Evolutionary conservation across 371 early-diverging fungal genomes (phyloP).

Genomic region (Circinella umbellata): DNA sequence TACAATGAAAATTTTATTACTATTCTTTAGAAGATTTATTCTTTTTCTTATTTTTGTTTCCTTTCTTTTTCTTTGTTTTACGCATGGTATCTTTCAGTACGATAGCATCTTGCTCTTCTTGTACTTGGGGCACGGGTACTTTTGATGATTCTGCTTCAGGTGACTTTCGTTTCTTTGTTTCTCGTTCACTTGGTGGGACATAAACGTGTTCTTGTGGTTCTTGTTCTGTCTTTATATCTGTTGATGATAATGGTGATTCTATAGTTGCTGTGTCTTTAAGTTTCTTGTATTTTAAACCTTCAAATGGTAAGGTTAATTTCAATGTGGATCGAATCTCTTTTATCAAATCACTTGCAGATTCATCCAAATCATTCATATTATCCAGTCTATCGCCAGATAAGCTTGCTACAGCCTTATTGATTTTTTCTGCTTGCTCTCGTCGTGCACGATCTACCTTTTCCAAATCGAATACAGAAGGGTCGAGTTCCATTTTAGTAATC

Average conservation of each 20-base stretch:
- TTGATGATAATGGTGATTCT: slow-evolving; percentile 23
- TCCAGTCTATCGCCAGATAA: slow-evolving; percentile 47
- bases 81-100: slow-evolving; percentile 15
- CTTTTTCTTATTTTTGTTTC: slow-evolving; percentile 12
- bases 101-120: slow-evolving; percentile 9
- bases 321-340: slow-evolving; percentile 33
- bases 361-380: slow-evolving; percentile 10
- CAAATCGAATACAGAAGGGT: slow-evolving; percentile 46
- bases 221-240: not conserved
- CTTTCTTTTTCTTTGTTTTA: slow-evolving; percentile 16
- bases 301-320: slow-evolving; percentile 32
- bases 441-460: slow-evolving; percentile 30
- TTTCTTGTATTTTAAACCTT: slow-evolving; percentile 25
- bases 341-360: slow-evolving; percentile 36
- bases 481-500: slow-evolving; percentile 5
- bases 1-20: too few species aligned
- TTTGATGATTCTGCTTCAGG: not conserved
- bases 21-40: not conserved
- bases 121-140: not conserved
- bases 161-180: slow-evolving; percentile 27
- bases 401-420: slow-evolving; percentile 45
- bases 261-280: slow-evolving; percentile 7
- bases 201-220: slow-evolving; percentile 33
- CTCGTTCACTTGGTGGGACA: slow-evolving; percentile 35
- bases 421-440: slow-evolving; percentile 19